phyloP scores from a whole-genome alignment of 257 asterid species.

The Primulina eburnea region DNA sequence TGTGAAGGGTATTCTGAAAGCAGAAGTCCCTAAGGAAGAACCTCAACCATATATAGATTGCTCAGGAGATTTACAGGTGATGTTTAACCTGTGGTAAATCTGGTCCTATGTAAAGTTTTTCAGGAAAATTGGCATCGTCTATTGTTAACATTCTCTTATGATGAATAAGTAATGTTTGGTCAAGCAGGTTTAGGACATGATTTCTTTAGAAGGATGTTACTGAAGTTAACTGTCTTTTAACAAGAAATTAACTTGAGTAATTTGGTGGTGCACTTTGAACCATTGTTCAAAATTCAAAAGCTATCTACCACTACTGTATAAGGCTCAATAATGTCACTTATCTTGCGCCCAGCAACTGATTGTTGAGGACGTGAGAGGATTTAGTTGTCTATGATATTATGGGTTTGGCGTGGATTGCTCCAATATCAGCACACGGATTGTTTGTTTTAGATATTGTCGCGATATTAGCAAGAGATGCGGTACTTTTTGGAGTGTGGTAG shows the following conservation, averaged over 20 bases:
- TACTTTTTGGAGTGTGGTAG: no score
- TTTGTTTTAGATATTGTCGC: no score
- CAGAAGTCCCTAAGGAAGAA: slow-evolving; percentile 89
- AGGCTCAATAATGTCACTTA: slow-evolving; percentile 3
- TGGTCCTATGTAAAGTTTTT: slow-evolving; percentile 12
- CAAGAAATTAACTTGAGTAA: background rate
- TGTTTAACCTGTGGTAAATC: slow-evolving; percentile 26
- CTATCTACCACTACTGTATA: background rate
- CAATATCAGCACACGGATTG: no score
- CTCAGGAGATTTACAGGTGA: slow-evolving; percentile 94
- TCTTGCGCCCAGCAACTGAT: slow-evolving; percentile 7
- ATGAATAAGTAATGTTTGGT: background rate
- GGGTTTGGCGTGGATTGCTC: no score
- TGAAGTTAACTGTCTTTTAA: background rate
- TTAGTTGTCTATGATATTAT: background rate
- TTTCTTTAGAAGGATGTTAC: slow-evolving; percentile 16
- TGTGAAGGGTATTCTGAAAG: slow-evolving; percentile 89
- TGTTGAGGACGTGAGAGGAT: slow-evolving; percentile 13
- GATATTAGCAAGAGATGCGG: no score
- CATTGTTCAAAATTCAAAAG: background rate
- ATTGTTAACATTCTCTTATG: slow-evolving; percentile 9
- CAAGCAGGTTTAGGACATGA: slow-evolving; percentile 9
- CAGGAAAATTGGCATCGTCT: slow-evolving; percentile 15
- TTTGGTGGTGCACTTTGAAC: background rate
- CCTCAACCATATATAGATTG: slow-evolving; percentile 79